Evolutionary conservation across 2,329 filamentous ascomycete genomes (phyloP), one percentile per base, ranked within the genome.

Genomic region (Cladobotryum protrusum): DNA sequence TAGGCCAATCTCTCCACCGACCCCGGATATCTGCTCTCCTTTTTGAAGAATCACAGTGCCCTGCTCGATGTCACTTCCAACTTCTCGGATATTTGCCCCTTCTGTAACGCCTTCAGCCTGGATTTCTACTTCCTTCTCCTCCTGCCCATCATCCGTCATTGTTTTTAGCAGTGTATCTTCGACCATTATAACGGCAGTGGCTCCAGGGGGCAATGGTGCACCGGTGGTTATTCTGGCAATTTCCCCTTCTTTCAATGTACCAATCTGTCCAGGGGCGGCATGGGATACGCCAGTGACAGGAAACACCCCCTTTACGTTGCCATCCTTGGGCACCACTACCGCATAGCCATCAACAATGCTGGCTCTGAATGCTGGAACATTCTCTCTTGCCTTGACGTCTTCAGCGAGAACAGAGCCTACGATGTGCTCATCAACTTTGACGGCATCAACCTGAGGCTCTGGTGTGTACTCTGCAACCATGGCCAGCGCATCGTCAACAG

Each of bases 281-380:
- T 96, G 90, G 0, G 90, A 95, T 12, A 97, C 77, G 0, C 87
- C 85, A 1, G 86, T 83, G 13, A 99, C 92, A 1, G 92, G 90
- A 62, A 93, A 97, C 1, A 85, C 71, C 0, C 92, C 91, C 59
- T 86, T 88, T 44, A 88, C 79, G 44, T 78, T 81, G 1, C 78
- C 81, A 37, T 81, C 74, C 29, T 72, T 70, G 47, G 78, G 77
- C 5, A 82, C 85, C 35, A 91, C 82, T 1, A 95, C 80, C 2
- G 93, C 93, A 63, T 99, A 99, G 1, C 93, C 93, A 66, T 99
- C 93, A 1, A 99, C 93, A 37, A 96, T 97, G 63, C 92, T 97
- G 15, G 93, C 93, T 52, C 90, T 78, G 69, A 95, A 99, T 0
- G 92, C 93, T 0, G 93, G 93, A 0, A 99, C 93, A 7, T 86